Evolutionary conservation across 2,329 filamentous ascomycete species (phyloP), one percentile per base, ranked within the genome.

Genomic region (Hortaea sp.): DNA sequence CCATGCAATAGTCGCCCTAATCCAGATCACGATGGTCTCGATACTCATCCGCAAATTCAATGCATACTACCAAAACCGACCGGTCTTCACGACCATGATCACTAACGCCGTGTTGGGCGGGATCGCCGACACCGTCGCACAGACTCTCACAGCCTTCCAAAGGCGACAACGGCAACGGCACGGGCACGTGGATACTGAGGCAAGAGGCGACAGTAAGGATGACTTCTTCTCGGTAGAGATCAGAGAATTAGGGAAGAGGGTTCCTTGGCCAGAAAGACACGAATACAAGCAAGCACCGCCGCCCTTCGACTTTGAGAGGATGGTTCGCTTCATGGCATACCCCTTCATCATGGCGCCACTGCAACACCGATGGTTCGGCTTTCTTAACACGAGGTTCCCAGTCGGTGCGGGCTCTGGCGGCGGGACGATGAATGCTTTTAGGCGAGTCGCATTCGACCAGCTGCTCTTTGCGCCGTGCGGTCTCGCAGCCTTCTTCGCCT

Each of bases 41-140:
- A 78, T 92, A 54, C 72, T 98, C 46, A 82, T 83, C 40, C 78
- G 86, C 58, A 86, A 88, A 63, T 98, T 94, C 75, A 95, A 95
- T 69, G 77, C 81, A 56, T 95, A 94, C 72, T 98, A 97, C 77
- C 83, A 87, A 56, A 82, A 88, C 63, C 85, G 86, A 62, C 92
- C 90, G 85, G 86, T 98, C 38, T 79, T 98, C 60, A 98, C 92
- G 52, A 98, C 94, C 69, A 98, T 98, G 90, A 87, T 95, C 63
- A 95, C 90, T 65, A 98, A 98, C 71, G 86, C 92, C 56, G 70
- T 97, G 47, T 81, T 98, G 49, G 88, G 88, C 70, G 92, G 92
- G 58, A 84, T 98, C 57, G 92, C 92, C 67, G 92, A 98, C 68
- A 97, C 92, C 31, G 87, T 94, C 41, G 92, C 92, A 48, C 92